A percentile compares a stretch with the other conserved stretches of the same genome.
Evolutionary conservation across 2,329 filamentous ascomycete genomes (phyloP).

Genomic region (Botrytis byssoidea): DNA sequence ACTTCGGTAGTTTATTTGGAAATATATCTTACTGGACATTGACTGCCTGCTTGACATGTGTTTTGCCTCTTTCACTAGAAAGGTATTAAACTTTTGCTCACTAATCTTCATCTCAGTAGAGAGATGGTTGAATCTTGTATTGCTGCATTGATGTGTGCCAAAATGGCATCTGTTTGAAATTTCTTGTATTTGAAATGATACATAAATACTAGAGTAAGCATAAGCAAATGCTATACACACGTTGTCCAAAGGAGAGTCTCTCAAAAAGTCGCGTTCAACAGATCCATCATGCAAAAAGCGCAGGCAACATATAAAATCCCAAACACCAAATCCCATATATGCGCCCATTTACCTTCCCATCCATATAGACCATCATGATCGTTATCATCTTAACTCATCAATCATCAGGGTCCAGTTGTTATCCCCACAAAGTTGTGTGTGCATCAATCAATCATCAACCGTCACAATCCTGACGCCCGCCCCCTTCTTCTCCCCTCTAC

Average conservation of each 20-base stretch:
- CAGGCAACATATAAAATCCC: background rate
- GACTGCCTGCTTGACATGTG: background rate
- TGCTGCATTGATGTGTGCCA: background rate
- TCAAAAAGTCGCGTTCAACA: background rate
- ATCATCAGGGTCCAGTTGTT: slow-evolving; percentile 7
- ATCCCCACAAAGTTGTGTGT: background rate
- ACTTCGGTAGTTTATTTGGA: background rate
- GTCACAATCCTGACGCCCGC: slow-evolving; percentile 23
- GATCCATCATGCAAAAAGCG: background rate
- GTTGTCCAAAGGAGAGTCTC: background rate
- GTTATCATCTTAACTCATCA: slow-evolving; percentile 14
- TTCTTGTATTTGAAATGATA: background rate
- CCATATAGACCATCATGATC: slow-evolving; percentile 4
- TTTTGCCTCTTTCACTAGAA: background rate
- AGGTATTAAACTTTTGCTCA: background rate
- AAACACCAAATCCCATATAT: background rate
- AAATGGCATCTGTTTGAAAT: background rate
- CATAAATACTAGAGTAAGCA: background rate
- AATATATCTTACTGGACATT: background rate
- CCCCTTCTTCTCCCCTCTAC: slow-evolving; percentile 31
- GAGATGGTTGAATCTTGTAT: background rate
- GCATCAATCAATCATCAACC: slow-evolving; percentile 19
- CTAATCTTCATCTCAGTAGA: background rate
- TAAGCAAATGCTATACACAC: background rate
- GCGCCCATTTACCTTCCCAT: slow-evolving; percentile 5